Base-by-base conservation (phyloP, 805 yeast species). In the Lipomyces yamadae region DNA sequence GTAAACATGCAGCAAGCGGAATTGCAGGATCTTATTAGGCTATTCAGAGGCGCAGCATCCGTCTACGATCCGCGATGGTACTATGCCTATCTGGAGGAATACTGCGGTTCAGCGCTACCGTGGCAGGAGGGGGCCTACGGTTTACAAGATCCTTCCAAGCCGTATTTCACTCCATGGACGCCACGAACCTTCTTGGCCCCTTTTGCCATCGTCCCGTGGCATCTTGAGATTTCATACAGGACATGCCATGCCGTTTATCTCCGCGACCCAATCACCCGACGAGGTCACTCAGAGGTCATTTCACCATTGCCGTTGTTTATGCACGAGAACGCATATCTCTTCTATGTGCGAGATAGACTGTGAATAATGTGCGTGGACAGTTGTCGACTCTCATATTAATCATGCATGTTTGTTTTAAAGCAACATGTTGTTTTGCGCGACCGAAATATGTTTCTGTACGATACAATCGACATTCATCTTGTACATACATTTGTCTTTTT, bases 171-270 rank as follows among this genome's bases (percentile, higher is more conserved):
- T 2, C 99, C 99, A 61, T 95, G 98, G 98, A 84, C 88, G 67
- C 96, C 97, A 72, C 89, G 97, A 80, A 95, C 92, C 56, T 95
- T 94, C 79, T 80, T 95, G 70, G 93, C 97, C 1, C 96, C 97
- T 58, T 91, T 92, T 79, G 95, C 98, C 11, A 85, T 95, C 67
- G 83, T 91, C 74, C 99, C 99, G 35, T 88, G 90, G 70, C 98
- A 95, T 78, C 81, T 95, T 63, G 98, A 95, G 80, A 81, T 95
- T 56, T 90, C 96, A 30, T 94, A 91, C 78, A 85, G 85, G 69
- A 92, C 98, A 4, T 94, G 98, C 77, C 97, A 93, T 77, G 98
- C 97, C 4, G 90, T 95, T n/a, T 95, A 94, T 78, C 80, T 95
- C 78, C 89, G 98, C 79, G 97, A 95, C 78, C 99, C 99, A 15